phyloP scores from a whole-genome alignment of 371 early-diverging fungal species.

The Thermomucor indicae-seudaticae region DNA sequence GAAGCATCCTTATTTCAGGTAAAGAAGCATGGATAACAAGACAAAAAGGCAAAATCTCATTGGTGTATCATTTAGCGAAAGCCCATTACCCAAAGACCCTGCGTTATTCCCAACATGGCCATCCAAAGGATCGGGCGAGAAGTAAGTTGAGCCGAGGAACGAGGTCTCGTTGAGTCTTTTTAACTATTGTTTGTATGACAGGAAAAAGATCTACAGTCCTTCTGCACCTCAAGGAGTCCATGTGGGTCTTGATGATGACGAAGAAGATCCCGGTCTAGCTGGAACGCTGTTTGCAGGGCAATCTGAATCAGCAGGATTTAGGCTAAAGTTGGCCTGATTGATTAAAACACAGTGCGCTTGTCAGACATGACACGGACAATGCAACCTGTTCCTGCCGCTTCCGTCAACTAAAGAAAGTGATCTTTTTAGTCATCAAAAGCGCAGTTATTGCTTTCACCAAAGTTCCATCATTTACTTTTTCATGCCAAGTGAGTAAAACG shows the following conservation, averaged over 20 bases:
- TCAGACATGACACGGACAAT: constrained; percentile 91
- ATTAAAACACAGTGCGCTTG: constrained; percentile 62
- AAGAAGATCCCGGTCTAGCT: constrained; percentile 31
- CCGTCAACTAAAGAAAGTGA: constrained; percentile 56
- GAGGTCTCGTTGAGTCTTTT: not conserved
- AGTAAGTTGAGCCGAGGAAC: constrained; percentile 15
- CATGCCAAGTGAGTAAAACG: constrained; percentile 86
- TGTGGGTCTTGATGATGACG: constrained; percentile 47
- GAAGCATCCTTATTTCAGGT: constrained; percentile 82
- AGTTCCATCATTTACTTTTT: constrained; percentile 59
- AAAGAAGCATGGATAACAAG: not conserved
- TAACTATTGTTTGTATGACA: constrained; percentile 3
- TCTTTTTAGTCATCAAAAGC: not conserved
- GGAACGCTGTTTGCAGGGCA: constrained; percentile 52
- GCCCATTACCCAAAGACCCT: constrained; percentile 89
- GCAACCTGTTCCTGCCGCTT: constrained; percentile 80
- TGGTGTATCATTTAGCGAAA: constrained; percentile 49
- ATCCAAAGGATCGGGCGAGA: constrained; percentile 76
- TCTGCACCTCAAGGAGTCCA: constrained; percentile 64
- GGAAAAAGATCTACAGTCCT: constrained; percentile 52
- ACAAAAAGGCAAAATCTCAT: not conserved
- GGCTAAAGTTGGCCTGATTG: constrained; percentile 41
- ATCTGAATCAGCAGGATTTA: constrained; percentile 52
- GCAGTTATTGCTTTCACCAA: not conserved
- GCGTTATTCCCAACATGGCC: constrained; percentile 96